Base-by-base conservation (phyloP, 83 land plant genomes). In the Picea abies region DNA sequence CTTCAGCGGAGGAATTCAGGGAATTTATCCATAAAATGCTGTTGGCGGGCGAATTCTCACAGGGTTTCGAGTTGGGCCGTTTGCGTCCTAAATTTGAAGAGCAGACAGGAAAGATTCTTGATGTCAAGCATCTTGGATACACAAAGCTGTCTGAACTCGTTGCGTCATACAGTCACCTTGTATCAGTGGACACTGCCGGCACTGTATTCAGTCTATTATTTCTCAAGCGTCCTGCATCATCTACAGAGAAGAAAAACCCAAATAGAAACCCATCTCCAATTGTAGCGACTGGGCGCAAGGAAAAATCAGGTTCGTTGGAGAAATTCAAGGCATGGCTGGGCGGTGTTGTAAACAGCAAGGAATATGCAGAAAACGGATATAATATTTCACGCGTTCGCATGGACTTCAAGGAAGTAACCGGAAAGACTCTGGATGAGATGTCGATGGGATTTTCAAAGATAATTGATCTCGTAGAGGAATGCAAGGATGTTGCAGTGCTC, bases 371-470 rank as follows among this genome's bases (percentile, higher is more conserved):
- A 23, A 44, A 73, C 22, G 77, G 77, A 19, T 73, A 73, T 73
- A 73, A 73, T 44, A 44, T 73, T 73, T 73, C 77, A 73, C 26
- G 56, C 58, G 47, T 73, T 73, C 26, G 26, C 26, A 73, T 44
- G 52, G 77, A 73, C 56, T 73, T 73, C 22, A 52, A 73, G 77
- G 47, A 73, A 73, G 77, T 58, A 73, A 73, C 77, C 47, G 77
- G 77, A 19, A 73, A 73, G 58, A 44, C 17, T 12, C 58, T 73
- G 6, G 25, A 47, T 22, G 22, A 41, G 25, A n/a, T 22, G 9
- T 73, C 22, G 4, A 15, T 73, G 58, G 77, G 77, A 4, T 73
- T 41, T 47, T 52, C 23, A n/a, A 73, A 22, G 77, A 9, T 73
- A 9, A 41, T 44, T 8, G 47, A 73, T 47, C 77, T 73, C 25